These are phyloP conservation scores for Salicornia ramosissima DNA, from an alignment of 148 eudicot species.

Conservation along the genomic window DNA sequence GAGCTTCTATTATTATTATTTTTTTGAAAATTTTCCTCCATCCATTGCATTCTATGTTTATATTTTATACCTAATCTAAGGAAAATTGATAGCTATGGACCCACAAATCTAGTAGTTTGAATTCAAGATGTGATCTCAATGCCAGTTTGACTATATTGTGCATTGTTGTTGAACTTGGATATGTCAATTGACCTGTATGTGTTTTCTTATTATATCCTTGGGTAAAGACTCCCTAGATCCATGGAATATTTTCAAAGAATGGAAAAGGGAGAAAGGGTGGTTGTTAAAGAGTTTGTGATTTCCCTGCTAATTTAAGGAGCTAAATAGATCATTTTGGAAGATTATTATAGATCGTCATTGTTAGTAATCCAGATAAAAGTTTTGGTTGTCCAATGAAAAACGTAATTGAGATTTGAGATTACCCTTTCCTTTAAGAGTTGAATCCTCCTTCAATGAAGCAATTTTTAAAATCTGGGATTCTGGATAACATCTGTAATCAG, in stretches of 20 bases:
- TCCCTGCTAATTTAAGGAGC: not conserved
- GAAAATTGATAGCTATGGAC: conserved; percentile 2
- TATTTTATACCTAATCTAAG: not conserved
- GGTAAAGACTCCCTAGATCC: not conserved
- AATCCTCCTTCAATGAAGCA: not conserved
- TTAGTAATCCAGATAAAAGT: not conserved
- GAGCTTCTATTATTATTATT: too few relatives aligned
- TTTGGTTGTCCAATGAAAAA: not conserved
- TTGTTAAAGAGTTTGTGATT: not conserved
- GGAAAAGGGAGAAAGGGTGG: not conserved
- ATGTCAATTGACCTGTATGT: not conserved
- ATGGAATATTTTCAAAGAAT: not conserved
- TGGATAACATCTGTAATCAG: too few relatives aligned
- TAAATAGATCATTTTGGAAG: not conserved
- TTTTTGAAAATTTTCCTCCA: not conserved
- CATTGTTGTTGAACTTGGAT: not conserved
- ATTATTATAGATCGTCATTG: not conserved
- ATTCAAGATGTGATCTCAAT: not conserved
- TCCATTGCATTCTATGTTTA: not conserved
- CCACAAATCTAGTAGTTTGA: not conserved
- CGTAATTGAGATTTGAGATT: not conserved
- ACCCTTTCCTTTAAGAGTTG: too few relatives aligned
- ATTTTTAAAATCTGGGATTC: too few relatives aligned
- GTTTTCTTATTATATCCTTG: not conserved
- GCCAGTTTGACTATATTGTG: not conserved